Base-by-base conservation (phyloP, 1,284 basidiomycete species). In the Microbotryum silenes-acaulis region DNA sequence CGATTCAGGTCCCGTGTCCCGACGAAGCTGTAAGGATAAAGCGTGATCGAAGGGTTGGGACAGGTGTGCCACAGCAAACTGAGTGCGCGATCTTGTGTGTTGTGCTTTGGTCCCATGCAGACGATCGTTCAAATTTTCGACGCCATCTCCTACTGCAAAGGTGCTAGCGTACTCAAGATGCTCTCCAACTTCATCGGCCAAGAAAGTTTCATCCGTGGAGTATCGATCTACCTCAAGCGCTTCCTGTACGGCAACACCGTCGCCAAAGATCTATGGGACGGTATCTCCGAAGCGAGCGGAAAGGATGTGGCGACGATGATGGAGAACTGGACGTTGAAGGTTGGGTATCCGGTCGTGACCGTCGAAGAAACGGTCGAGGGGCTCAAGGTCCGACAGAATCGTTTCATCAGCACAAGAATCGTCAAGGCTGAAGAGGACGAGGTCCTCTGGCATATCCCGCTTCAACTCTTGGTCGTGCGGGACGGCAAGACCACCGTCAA, bases 161-260 rank as follows among this genome's bases (percentile, higher is more conserved):
- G 88, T 51, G 90, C 85, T 18, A 88, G 87, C 82, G 93, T 97
- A 20, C 83, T 98, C 45, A 87, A 91, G 71, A 97, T 98, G 94
- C 80, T 97, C 59, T 85, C 87, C 29, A 82, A 84, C 69, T 86
- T 89, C 66, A 89, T 97, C 25, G 92, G 93, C 54, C 88, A 97
- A 75, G 90, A 94, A 20, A 82, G 80, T 31, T 78, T 78, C 70
- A 62, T 78, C 33, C 73, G 75, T 29, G 77, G 76, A 12, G 37
- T 42, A 14, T 51, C 90, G 0, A 82, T 89, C 62, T 97, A 98
- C 79, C 84, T 97, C 70, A 94, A 94, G 80, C 70, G 87, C 72
- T 84, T 86, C 72, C 75, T 85, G 16, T 97, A 88, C 76, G 84
- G 82, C 46, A 97, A 91, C 76, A 89, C 86, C 53, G 84, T 87